Base-by-base conservation (phyloP, 2,329 filamentous ascomycete genomes). In the Arthrobotrys sinensis region DNA sequence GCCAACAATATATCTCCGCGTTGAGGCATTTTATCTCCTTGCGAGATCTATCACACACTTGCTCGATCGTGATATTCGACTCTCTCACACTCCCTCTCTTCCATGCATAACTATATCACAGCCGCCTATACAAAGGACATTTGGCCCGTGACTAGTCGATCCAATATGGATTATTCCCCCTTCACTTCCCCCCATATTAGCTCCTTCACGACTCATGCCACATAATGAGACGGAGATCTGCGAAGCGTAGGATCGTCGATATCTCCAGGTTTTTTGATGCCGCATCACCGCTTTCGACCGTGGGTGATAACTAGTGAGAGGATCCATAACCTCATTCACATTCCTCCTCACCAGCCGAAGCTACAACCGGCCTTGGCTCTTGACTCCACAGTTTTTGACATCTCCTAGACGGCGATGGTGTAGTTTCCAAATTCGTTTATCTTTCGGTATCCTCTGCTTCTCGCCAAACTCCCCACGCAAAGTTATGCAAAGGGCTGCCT, bases 1-100 rank as follows among this genome's bases (percentile, higher is more conserved):
- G 12, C 38, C 38, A 66, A 53, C 50, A 73, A 43, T 63, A 75
- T 62, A 75, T 75, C 70, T 75, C 70, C 70, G 70, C 40, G 21
- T 53, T 65, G 69, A 73, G 60, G 50, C 52, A 65, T 60, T 66
- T 66, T 67, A 69, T 55, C 52, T 60, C 50, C 40, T 55, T 53
- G 28, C 36, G 32, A 67, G 64, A 67, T 67, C 64, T 64, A 45
- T 69, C 52, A 69, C 50, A 53, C 65, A 38, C 53, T 52, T 34
- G 0, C 12, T 40, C 16, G 50, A 67, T 53, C 45, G 50, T 43
- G 34, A 28, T 40, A 60, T 40, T 34, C 48, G 4, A 43, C 45
- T 46, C 64, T 21, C 36, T 68, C 63, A 36, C 16, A 19, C 11
- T 53, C 8, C 14, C 45, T 53, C 46, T 34, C 55, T 24, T 43